phyloP scores from a whole-genome alignment of 208 protist genomes.

The Trypanosoma scelopori region DNA sequence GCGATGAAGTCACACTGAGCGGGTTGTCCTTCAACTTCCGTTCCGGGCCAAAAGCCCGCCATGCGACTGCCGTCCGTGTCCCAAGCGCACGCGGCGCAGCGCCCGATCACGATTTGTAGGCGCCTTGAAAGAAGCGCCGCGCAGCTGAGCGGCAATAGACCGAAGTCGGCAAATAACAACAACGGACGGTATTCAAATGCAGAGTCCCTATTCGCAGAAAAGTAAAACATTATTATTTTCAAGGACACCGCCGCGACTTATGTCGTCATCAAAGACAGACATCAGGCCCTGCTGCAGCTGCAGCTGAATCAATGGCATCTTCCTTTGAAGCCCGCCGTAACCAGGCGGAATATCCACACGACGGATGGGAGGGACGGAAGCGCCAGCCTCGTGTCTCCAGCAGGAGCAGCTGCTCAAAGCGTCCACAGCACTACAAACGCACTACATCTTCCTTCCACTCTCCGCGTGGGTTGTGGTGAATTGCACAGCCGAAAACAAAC shows the following conservation, averaged over 20 bases:
- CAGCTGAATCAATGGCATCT: slow-evolving; percentile 3
- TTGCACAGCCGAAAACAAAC: no score
- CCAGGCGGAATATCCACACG: background rate
- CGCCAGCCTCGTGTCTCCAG: background rate
- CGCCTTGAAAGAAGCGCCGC: slow-evolving; percentile 68
- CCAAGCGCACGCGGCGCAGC: slow-evolving; percentile 30
- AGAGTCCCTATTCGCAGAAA: slow-evolving; percentile 35
- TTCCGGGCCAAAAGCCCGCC: slow-evolving; percentile 5
- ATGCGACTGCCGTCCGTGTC: background rate
- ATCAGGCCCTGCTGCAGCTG: slow-evolving; percentile 16
- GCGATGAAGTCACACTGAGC: no score
- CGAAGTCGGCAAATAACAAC: slow-evolving; percentile 94
- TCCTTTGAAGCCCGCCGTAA: background rate
- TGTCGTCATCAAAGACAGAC: slow-evolving; percentile 18
- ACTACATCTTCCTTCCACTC: no score
- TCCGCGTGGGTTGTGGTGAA: no score
- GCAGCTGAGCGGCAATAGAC: slow-evolving; percentile 85
- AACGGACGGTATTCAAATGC: slow-evolving; percentile 87
- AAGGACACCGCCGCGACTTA: slow-evolving; percentile 1
- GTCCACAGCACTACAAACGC: no score
- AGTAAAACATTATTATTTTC: slow-evolving; percentile 40
- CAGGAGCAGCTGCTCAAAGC: slow-evolving; percentile 27
- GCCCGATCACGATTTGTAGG: slow-evolving; percentile 39
- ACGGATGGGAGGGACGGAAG: background rate
- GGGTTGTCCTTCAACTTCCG: no score